Base-by-base conservation (phyloP, 1,284 basidiomycete genomes). In the Wallemia ichthyophaga region DNA sequence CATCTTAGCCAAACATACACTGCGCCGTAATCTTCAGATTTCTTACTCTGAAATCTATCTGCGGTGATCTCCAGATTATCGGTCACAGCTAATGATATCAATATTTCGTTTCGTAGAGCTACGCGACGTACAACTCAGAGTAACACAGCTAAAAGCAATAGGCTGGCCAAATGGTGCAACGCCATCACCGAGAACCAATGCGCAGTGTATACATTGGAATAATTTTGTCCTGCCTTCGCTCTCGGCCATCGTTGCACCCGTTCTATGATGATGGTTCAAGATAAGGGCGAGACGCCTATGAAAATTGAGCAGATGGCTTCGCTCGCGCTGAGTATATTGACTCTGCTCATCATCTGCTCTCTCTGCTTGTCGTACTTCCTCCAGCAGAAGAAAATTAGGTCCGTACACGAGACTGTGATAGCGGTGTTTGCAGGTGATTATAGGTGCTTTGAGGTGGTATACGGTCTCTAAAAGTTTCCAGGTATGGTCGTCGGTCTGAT, bases 281-380 rank as follows among this genome's bases (percentile, higher is more conserved):
- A 48, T 48, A 48, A 48, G 37, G n/a, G n/a, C n/a, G 55, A 56
- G 25, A 56, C 55, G 19, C 55, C 55, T 7, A 56, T 56, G 24
- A 27, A 56, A 26, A 27, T 56, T 9, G 55, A 56, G 55, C 55
- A 27, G 25, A 26, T 26, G 25, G n/a, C 55, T 25, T 56, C 55
- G 9, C 25, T 56, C 3, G 24, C 85, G 27, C 78, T 89, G 27
- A 88, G 87, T 69, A 83, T 96, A 65, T 89, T 98, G 64, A 91
- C 94, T 71, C 71, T 87, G 61, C 79, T 98, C 32, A 82, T 99
- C 62, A 86, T 96, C 62, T 74, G 91, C 62, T 94, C 91, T 2
- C 80, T 99, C 64, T 88, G 83, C 78, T 92, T 88, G 17, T 91
- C 86, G 24, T 99, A 99, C 73, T 98, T 95, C 67, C 81, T 99